Evolutionary conservation across 306 rosid species (phyloP).

Genomic region (Casuarina cunninghamiana): DNA sequence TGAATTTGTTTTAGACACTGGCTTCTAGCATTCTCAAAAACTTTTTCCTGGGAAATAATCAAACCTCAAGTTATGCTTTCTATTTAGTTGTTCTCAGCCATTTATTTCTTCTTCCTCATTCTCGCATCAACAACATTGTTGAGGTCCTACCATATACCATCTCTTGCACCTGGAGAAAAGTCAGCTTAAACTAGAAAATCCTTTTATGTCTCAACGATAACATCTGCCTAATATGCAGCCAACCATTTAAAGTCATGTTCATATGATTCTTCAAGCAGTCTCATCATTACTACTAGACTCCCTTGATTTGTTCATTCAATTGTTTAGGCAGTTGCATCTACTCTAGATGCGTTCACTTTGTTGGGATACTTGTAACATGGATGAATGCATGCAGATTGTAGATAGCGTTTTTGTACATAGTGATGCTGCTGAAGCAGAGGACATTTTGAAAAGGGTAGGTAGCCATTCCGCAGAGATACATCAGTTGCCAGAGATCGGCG

Average conservation of each 20-base stretch:
- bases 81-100: background rate
- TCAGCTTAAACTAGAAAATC: background rate
- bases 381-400: constrained; percentile 54
- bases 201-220: too few relatives aligned
- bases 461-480: constrained; percentile 34
- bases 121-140: background rate
- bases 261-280: too few relatives aligned
- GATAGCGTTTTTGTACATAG: constrained; percentile 54
- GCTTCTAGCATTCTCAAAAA: background rate
- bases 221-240: too few relatives aligned
- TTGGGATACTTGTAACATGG: background rate
- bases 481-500: constrained; percentile 38
- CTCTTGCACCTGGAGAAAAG: background rate
- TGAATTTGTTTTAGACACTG: too few relatives aligned
- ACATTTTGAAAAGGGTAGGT: constrained; percentile 15
- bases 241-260: too few relatives aligned
- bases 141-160: background rate
- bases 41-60: background rate
- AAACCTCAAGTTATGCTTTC: background rate
- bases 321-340: background rate
- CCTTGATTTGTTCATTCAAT: background rate
- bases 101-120: background rate
- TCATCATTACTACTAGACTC: background rate
- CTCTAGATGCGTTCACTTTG: background rate
- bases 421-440: constrained; percentile 55